phyloP scores from a whole-genome alignment of 1,284 basidiomycete species.

The Sphaerobolus stellatus region DNA sequence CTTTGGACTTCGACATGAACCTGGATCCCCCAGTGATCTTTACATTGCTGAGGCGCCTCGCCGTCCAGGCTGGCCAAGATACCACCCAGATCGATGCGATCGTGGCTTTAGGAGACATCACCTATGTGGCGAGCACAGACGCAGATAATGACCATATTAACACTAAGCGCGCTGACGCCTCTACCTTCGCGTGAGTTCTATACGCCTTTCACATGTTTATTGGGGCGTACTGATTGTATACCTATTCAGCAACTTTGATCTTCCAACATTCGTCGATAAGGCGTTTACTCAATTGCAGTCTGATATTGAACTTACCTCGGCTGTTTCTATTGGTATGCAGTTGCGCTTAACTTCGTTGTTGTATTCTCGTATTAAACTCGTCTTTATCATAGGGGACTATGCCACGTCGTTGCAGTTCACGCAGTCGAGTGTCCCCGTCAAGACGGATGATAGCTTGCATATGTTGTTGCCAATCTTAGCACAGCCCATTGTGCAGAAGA shows the following conservation, averaged over 20 bases:
- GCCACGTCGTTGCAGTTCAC: slow-evolving; percentile 60
- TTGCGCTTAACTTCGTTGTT: neutral
- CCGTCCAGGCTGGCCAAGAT: slow-evolving; percentile 61
- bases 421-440: slow-evolving; percentile 57
- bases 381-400: slow-evolving; percentile 53
- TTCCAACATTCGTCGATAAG: slow-evolving; percentile 63
- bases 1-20: slow-evolving; percentile 65
- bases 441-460: slow-evolving; percentile 62
- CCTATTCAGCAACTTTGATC: slow-evolving; percentile 56
- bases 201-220: too few species aligned
- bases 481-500: slow-evolving; percentile 76
- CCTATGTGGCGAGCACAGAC: slow-evolving; percentile 50
- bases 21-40: slow-evolving; percentile 72
- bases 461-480: slow-evolving; percentile 72
- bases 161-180: too few species aligned
- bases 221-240: too few species aligned
- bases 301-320: slow-evolving; percentile 59
- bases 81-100: slow-evolving; percentile 67
- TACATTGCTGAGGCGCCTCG: slow-evolving; percentile 66
- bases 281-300: slow-evolving; percentile 67
- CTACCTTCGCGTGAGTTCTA: too few species aligned
- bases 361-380: neutral
- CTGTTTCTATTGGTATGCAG: slow-evolving; percentile 56
- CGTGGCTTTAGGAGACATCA: slow-evolving; percentile 67
- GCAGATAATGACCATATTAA: slow-evolving; percentile 25